Conservation (phyloP, 1,284 basidiomycete genomes). For the Ceratobasidium sp. region DNA sequence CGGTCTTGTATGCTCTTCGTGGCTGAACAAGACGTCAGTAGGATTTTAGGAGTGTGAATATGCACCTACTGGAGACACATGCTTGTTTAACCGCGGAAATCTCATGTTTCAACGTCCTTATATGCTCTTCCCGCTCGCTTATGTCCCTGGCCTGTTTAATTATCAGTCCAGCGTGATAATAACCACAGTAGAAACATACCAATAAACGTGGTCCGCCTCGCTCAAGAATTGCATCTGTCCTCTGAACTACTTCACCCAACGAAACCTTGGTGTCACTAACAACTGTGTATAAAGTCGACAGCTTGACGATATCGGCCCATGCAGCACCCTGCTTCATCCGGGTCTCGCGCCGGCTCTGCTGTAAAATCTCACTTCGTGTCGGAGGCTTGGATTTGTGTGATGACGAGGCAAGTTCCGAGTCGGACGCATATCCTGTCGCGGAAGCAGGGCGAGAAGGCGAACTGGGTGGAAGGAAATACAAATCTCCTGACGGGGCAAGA, state of each 20-base stretch:
- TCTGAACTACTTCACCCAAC: constrained; percentile 57
- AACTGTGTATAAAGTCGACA: constrained; percentile 34
- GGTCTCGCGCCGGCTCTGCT: constrained; percentile 54
- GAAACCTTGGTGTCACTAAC: constrained; percentile 50
- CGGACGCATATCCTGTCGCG: constrained; percentile 72
- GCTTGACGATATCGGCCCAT: constrained; percentile 28
- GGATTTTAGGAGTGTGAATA: neutral
- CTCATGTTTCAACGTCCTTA: constrained; percentile 51
- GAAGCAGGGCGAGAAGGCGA: constrained; percentile 55
- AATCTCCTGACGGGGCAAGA: constrained; percentile 67
- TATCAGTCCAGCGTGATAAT: constrained; percentile 28
- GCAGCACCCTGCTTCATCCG: constrained; percentile 49
- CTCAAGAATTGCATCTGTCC: constrained; percentile 57
- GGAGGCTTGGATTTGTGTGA: constrained; percentile 37
- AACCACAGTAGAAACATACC: constrained; percentile 56
- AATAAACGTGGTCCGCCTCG: constrained; percentile 52
- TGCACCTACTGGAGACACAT: constrained; percentile 51
- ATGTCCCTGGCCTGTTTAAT: constrained; percentile 54
- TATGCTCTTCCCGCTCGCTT: constrained; percentile 50
- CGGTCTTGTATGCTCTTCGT: constrained; percentile 48
- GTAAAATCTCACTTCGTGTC: constrained; percentile 46
- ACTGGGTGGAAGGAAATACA: constrained; percentile 65
- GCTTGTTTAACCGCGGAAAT: constrained; percentile 50
- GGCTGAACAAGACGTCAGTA: neutral
- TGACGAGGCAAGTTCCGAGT: constrained; percentile 62